These are phyloP conservation scores for Tulasnella sp. DNA, from an alignment of 768 basidiomycete species.

Conservation along the genomic window DNA sequence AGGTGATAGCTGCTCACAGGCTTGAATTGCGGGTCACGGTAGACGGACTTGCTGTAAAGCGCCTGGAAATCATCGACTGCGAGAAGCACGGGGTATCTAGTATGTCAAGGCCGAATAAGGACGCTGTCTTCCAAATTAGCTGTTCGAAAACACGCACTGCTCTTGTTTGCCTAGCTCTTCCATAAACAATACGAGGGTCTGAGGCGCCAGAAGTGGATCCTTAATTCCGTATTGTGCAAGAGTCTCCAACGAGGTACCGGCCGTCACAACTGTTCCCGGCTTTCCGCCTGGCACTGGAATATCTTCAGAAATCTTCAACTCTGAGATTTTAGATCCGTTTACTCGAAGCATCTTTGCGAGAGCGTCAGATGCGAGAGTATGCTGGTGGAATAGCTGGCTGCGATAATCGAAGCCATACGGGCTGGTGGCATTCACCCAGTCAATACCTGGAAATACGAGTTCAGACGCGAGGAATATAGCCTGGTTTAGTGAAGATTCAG, in stretches of 20 bases:
- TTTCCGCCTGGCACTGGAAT: slow-evolving; percentile 16
- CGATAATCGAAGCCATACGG: slow-evolving; percentile 65
- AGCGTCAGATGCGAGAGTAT: slow-evolving; percentile 52
- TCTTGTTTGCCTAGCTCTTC: slow-evolving; percentile 56
- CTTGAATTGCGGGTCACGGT: slow-evolving; percentile 65
- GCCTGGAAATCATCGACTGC: slow-evolving; percentile 87
- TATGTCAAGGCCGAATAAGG: background rate
- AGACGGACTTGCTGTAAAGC: slow-evolving; percentile 55
- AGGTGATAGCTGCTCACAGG: slow-evolving; percentile 68
- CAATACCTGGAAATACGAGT: slow-evolving; percentile 39
- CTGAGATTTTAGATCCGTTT: slow-evolving; percentile 2
- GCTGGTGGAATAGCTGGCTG: slow-evolving; percentile 71
- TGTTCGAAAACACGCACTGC: slow-evolving; percentile 38
- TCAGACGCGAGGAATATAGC: background rate
- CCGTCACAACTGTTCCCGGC: slow-evolving; percentile 12
- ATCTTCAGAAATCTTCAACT: background rate
- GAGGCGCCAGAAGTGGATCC: slow-evolving; percentile 45
- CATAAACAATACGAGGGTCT: slow-evolving; percentile 52
- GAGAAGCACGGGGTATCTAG: slow-evolving; percentile 67
- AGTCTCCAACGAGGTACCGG: slow-evolving; percentile 44
- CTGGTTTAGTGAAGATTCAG: background rate
- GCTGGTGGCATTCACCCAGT: slow-evolving; percentile 67
- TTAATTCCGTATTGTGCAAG: slow-evolving; percentile 54
- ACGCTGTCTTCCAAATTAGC: background rate
- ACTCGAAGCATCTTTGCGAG: slow-evolving; percentile 33